Base-by-base conservation (phyloP, 305 asterid species). In the Stenogyne calaminthoides region DNA sequence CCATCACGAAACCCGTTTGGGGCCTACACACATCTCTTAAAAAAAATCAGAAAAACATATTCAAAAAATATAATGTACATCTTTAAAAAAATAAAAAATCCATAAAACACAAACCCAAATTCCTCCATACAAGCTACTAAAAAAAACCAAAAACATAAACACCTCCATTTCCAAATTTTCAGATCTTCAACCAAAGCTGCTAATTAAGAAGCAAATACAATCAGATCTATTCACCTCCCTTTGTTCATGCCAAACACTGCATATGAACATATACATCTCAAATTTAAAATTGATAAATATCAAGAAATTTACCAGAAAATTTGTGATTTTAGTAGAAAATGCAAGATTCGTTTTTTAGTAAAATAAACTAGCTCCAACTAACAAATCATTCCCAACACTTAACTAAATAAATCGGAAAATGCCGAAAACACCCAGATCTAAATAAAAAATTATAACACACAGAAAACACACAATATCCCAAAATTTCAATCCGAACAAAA, bases 121-220 rank as follows among this genome's bases (percentile, higher is more conserved):
- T n/a, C n/a, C n/a, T n/a, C n/a, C n/a, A n/a, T n/a, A n/a, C n/a
- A n/a, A n/a, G n/a, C n/a, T n/a, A n/a, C n/a, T n/a, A n/a, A n/a
- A n/a, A n/a, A n/a, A n/a, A n/a, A n/a, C n/a, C n/a, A n/a, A n/a
- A n/a, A n/a, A n/a, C n/a, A n/a, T n/a, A n/a, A n/a, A n/a, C n/a
- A n/a, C n/a, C n/a, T n/a, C n/a, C n/a, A n/a, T n/a, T n/a, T n/a
- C n/a, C n/a, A n/a, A n/a, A n/a, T n/a, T n/a, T n/a, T n/a, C n/a
- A n/a, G n/a, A n/a, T n/a, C n/a, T n/a, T n/a, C 71, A 69, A 39
- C 37, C 27, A 62, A 49, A 68, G 7, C 71, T 39, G 27, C 58
- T 51, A 60, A 3, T 37, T 67, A 32, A 18, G 65, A 51, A 51
- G 9, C 46, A 5, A 56, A 76, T 39, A 63, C 46, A 16, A 39